Conservation (phyloP, 768 basidiomycete species). For the Ephemerocybe angulata region DNA sequence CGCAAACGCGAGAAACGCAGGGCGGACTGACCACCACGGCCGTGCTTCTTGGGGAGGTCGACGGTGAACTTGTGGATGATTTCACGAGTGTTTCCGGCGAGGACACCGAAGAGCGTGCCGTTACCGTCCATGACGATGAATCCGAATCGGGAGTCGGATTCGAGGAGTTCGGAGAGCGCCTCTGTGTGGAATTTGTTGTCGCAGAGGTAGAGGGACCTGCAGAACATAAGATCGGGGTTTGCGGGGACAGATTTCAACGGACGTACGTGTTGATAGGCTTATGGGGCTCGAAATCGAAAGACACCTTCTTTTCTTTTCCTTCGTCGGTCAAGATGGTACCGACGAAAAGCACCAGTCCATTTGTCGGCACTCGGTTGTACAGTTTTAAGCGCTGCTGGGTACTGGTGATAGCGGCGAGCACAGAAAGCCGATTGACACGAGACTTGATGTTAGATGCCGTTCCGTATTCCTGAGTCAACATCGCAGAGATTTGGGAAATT, state of each 20-base stretch:
- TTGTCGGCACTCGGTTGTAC: constrained; percentile 94
- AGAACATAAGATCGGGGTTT: not conserved
- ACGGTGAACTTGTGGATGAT: constrained; percentile 98
- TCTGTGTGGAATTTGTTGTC: constrained; percentile 99
- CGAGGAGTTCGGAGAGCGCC: constrained; percentile 91
- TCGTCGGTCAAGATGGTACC: constrained; percentile 98
- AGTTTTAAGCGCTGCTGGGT: constrained; percentile 97
- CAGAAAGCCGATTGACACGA: constrained; percentile 95
- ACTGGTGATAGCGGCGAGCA: constrained; percentile 95
- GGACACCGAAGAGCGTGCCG: constrained; percentile 91
- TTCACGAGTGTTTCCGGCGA: constrained; percentile 96
- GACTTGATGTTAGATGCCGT: constrained; percentile 99
- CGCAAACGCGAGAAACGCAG: constrained; percentile 99
- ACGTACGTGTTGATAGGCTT: constrained; percentile 98
- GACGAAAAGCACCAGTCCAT: constrained; percentile 96
- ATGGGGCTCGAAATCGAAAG: constrained; percentile 97
- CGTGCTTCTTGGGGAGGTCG: constrained; percentile 99
- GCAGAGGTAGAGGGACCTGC: constrained; percentile 93
- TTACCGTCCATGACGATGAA: constrained; percentile 99
- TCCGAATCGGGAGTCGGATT: constrained; percentile 95
- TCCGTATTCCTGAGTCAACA: constrained; percentile 98
- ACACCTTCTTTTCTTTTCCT: constrained; percentile 99
- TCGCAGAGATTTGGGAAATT: constrained; percentile 88
- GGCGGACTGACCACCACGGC: constrained; percentile 99
- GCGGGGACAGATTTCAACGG: not conserved